phyloP scores from a whole-genome alignment of 805 yeast genomes.

The Saccharomycopsis fodiens region DNA sequence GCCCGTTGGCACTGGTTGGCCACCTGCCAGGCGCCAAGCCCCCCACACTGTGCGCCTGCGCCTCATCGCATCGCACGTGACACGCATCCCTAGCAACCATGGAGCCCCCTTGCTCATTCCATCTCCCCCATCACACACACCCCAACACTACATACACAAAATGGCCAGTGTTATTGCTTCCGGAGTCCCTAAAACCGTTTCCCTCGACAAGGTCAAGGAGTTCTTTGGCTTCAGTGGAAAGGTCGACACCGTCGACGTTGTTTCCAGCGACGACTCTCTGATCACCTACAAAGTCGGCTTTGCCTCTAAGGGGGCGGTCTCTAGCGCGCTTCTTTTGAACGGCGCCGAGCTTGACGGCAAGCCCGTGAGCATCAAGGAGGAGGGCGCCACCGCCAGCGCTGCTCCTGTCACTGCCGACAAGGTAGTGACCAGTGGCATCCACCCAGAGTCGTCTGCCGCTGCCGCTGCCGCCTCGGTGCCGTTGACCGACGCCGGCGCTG shows the following conservation, averaged over 20 bases:
- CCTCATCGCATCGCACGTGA: background rate
- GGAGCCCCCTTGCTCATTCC: too few species aligned
- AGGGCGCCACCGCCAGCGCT: slow-evolving; percentile 21
- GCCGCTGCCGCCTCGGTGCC: slow-evolving; percentile 21
- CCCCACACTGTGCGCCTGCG: background rate
- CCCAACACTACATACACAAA: too few species aligned
- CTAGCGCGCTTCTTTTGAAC: slow-evolving; percentile 61
- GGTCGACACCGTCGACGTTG: slow-evolving; percentile 25
- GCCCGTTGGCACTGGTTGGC: too few species aligned
- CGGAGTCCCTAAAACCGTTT: slow-evolving; percentile 43
- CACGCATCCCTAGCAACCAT: background rate
- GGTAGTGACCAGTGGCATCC: slow-evolving; percentile 10
- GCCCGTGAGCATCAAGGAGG: slow-evolving; percentile 33
- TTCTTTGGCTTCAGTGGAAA: slow-evolving; percentile 75
- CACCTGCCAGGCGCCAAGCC: too few species aligned
- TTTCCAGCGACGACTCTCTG: slow-evolving; percentile 30
- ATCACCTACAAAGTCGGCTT: slow-evolving; percentile 41
- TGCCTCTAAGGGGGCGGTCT: slow-evolving; percentile 50
- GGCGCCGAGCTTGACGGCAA: slow-evolving; percentile 67
- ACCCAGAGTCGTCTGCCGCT: slow-evolving; percentile 19
- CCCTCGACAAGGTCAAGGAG: slow-evolving; percentile 46
- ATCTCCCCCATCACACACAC: too few species aligned
- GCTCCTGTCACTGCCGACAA: slow-evolving; percentile 8
- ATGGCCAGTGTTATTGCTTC: slow-evolving; percentile 41
- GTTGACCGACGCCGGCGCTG: slow-evolving; percentile 21